Percentiles rank a stretch among this genome's conserved stretches.
Evolutionary conservation across 768 basidiomycete species (phyloP).

Genomic region (Tulasnella sp.): DNA sequence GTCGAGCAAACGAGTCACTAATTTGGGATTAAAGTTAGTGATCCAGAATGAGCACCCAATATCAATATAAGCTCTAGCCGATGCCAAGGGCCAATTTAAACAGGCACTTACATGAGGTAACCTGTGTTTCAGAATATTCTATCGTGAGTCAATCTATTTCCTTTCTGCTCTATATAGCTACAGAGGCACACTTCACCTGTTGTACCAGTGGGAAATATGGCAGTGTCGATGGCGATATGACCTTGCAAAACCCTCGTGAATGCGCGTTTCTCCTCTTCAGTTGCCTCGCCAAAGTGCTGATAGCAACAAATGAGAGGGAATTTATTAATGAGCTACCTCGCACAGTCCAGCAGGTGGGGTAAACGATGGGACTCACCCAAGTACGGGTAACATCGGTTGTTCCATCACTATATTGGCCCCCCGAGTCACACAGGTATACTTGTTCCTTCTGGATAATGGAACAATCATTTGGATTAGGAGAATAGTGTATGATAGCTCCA

Average conservation of each 20-base stretch:
- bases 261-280: constrained; percentile 66
- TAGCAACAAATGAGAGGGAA: background rate
- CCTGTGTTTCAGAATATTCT: constrained; percentile 33
- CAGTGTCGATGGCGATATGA: constrained; percentile 78
- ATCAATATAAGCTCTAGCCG: background rate
- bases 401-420: constrained; percentile 84
- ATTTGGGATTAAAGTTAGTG: background rate
- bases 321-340: background rate
- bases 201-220: constrained; percentile 54
- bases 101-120: constrained; percentile 26
- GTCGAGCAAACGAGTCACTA: constrained; percentile 72
- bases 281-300: constrained; percentile 81
- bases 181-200: constrained; percentile 28
- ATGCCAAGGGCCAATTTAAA: background rate
- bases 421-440: constrained; percentile 78
- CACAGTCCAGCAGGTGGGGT: background rate
- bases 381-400: constrained; percentile 93
- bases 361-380: constrained; percentile 37
- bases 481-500: constrained; percentile 93
- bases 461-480: constrained; percentile 59
- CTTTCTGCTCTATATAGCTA: no score
- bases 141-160: no score
- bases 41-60: background rate
- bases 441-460: constrained; percentile 64
- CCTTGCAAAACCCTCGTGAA: constrained; percentile 89